Percentiles rank a stretch among this genome's conserved stretches.
Evolutionary conservation across 1,139 yeast species (phyloP).

Genomic region (Scheffersomyces stambukii): DNA sequence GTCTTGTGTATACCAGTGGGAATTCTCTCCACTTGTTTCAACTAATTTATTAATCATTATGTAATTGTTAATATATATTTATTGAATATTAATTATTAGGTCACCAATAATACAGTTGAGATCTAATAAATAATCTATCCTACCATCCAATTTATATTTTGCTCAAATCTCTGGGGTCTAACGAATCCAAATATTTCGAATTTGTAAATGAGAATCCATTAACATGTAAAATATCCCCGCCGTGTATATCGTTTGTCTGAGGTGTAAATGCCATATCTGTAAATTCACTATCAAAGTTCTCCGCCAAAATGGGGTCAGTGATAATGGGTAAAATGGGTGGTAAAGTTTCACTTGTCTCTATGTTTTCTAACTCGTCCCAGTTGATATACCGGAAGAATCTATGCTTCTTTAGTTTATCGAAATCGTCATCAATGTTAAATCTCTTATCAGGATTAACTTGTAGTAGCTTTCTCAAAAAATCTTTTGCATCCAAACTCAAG

Average conservation of each 20-base stretch:
- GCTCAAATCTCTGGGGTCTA: constrained; percentile 5
- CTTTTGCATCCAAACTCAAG: constrained; percentile 80
- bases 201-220: constrained; percentile 43
- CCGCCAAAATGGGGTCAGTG: constrained; percentile 84
- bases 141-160: constrained; percentile 1
- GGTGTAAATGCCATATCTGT: constrained; percentile 66
- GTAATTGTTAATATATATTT: background rate
- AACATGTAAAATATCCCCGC: constrained; percentile 37
- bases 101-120: constrained; percentile 2
- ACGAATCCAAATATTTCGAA: constrained; percentile 28
- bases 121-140: constrained; percentile 1
- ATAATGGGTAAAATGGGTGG: constrained; percentile 89
- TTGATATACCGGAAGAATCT: constrained; percentile 74
- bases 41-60: background rate
- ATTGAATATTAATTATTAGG: background rate
- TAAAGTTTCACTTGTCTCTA: constrained; percentile 24
- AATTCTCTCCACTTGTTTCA: background rate
- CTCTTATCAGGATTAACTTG: constrained; percentile 75
- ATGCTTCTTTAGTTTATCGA: constrained; percentile 57
- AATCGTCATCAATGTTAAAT: constrained; percentile 57
- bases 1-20: constrained; percentile 1
- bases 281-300: constrained; percentile 85
- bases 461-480: constrained; percentile 65
- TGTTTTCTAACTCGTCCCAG: constrained; percentile 64
- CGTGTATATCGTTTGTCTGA: constrained; percentile 16